A percentile compares a stretch with the other conserved stretches of the same genome.
Evolutionary conservation across 805 yeast genomes (phyloP).

Genomic region (Clavispora phyllophila): DNA sequence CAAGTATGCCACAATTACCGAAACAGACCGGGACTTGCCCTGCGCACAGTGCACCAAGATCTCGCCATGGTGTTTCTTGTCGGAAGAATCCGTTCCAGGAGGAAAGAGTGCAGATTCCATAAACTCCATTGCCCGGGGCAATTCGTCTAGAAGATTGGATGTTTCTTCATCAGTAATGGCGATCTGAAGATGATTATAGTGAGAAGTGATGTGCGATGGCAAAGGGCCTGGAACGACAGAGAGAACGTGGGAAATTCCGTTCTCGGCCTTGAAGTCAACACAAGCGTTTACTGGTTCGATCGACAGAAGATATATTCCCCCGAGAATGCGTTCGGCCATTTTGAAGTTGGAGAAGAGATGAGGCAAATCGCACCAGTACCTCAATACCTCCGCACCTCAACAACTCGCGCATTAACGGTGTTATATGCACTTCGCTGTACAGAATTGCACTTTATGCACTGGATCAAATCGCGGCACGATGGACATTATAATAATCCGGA

Average conservation of each 20-base stretch:
- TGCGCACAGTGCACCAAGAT: slow-evolving; percentile 50
- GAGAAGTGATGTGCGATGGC: slow-evolving; percentile 44
- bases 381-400: not conserved
- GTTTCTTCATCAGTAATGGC: slow-evolving; percentile 68
- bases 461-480: no score
- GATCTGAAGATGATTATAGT: slow-evolving; percentile 54
- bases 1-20: slow-evolving; percentile 43
- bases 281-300: slow-evolving; percentile 50
- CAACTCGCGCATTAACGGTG: no score
- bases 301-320: slow-evolving; percentile 73
- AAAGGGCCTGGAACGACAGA: slow-evolving; percentile 64
- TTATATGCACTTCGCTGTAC: not conserved
- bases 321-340: slow-evolving; percentile 55
- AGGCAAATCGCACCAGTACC: not conserved
- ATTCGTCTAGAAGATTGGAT: slow-evolving; percentile 57
- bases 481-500: no score
- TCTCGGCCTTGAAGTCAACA: slow-evolving; percentile 44
- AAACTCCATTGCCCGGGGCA: slow-evolving; percentile 59
- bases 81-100: slow-evolving; percentile 10
- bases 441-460: no score
- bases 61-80: slow-evolving; percentile 33
- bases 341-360: not conserved
- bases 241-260: slow-evolving; percentile 65
- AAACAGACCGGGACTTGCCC: slow-evolving; percentile 46
- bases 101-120: slow-evolving; percentile 59